Percentiles rank a stretch among this genome's conserved stretches.
These are phyloP conservation scores for Kuraishia ogatae DNA, from an alignment of 805 yeast genomes.

Conservation along the genomic window DNA sequence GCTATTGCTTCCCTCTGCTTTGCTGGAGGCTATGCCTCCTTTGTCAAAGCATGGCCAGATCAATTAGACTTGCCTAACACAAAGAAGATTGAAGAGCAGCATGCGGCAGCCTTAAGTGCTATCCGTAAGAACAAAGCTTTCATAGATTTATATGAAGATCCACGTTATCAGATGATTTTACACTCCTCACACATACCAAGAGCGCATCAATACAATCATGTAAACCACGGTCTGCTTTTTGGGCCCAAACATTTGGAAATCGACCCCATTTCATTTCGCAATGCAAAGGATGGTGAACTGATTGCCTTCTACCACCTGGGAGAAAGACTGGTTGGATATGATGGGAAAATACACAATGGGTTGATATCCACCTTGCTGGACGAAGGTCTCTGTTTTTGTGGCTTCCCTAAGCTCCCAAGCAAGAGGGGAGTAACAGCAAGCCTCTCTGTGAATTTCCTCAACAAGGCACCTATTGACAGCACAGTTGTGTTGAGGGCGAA, in stretches of 20 bases:
- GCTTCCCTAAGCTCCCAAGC: constrained; percentile 73
- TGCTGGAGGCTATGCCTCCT: constrained; percentile 19
- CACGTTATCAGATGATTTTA: constrained; percentile 14
- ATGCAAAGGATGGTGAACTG: constrained; percentile 41
- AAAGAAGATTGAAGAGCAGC: constrained; percentile 12
- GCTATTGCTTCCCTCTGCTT: constrained; percentile 9
- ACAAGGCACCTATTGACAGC: constrained; percentile 51
- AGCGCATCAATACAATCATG: constrained; percentile 54
- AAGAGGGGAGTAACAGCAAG: constrained; percentile 86
- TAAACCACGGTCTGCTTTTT: constrained; percentile 61
- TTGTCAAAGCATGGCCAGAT: constrained; percentile 22
- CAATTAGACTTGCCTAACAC: constrained; percentile 6
- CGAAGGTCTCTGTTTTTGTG: constrained; percentile 79
- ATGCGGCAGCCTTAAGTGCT: constrained; percentile 15
- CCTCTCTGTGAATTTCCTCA: constrained; percentile 53
- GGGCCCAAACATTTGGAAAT: constrained; percentile 63
- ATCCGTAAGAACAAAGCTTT: constrained; percentile 20
- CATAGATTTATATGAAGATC: constrained; percentile 13
- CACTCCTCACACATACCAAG: constrained; percentile 44
- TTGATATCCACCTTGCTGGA: constrained; percentile 71
- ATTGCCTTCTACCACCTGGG: constrained; percentile 71
- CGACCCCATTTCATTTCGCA: constrained; percentile 63
- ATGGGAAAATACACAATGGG: constrained; percentile 77
- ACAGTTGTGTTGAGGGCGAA: constrained; percentile 61
- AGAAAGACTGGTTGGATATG: constrained; percentile 49